Conservation (phyloP, 2,329 filamentous ascomycete species). For the Hypoxylon sp. region DNA sequence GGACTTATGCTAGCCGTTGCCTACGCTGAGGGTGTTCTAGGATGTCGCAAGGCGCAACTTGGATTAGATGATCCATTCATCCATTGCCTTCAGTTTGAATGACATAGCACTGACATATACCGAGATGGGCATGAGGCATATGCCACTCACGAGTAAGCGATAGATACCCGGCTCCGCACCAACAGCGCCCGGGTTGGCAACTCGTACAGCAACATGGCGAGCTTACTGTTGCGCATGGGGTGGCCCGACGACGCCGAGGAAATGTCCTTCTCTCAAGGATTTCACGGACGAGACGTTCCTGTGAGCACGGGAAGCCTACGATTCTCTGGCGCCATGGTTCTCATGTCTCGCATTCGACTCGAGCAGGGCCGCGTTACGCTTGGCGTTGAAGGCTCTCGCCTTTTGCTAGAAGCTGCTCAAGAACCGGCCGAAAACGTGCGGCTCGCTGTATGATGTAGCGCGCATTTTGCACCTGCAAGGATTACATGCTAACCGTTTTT, state of each 20-base stretch:
- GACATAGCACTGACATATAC: conserved; percentile 52
- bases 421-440: conserved; percentile 44
- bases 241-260: conserved; percentile 52
- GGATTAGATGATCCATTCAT: conserved; percentile 39
- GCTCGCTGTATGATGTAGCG: conserved; percentile 44
- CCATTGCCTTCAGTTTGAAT: conserved; percentile 45
- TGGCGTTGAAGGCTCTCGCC: conserved; percentile 43
- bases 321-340: conserved; percentile 46
- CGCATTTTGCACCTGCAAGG: conserved; percentile 35
- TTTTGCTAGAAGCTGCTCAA: conserved; percentile 44
- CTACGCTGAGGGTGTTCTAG: conserved; percentile 44
- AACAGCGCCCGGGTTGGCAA: conserved; percentile 53
- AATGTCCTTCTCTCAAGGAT: conserved; percentile 51
- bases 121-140: conserved; percentile 45
- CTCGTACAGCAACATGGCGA: conserved; percentile 55
- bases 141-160: conserved; percentile 47
- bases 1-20: conserved; percentile 44
- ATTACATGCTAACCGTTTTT: background rate
- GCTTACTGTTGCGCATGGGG: conserved; percentile 51
- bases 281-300: conserved; percentile 54
- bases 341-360: conserved; percentile 45
- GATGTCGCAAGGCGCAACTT: conserved; percentile 39
- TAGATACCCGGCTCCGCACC: conserved; percentile 47
- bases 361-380: conserved; percentile 40
- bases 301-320: conserved; percentile 48